Conservation (phyloP, 352 stramenopile species). For the Phytophthora sojae region DNA sequence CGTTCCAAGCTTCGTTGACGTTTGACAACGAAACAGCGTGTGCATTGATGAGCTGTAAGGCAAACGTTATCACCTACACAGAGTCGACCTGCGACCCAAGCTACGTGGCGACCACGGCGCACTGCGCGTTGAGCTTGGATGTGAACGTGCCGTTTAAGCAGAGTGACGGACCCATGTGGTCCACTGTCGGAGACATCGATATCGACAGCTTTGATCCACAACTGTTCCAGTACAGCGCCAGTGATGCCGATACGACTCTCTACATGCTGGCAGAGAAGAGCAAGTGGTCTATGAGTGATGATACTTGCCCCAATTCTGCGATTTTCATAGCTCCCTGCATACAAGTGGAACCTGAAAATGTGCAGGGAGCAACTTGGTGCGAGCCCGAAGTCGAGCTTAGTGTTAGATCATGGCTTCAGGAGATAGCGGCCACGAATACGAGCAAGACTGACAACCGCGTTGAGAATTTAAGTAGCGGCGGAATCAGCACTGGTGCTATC, state of each 20-base stretch:
- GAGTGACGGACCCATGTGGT: conserved; percentile 17
- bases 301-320: conserved; percentile 19
- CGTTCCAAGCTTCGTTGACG: conserved; percentile 27
- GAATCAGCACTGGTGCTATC: too few relatives aligned
- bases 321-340: conserved; percentile 30
- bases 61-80: conserved; percentile 14
- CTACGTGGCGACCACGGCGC: conserved; percentile 9
- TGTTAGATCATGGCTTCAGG: background rate
- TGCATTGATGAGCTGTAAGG: conserved; percentile 25
- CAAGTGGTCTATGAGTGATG: conserved; percentile 9
- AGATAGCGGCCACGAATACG: too few relatives aligned
- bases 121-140: conserved; percentile 26
- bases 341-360: background rate
- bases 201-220: conserved; percentile 29
- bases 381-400: conserved; percentile 20
- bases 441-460: too few relatives aligned
- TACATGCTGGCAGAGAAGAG: conserved; percentile 26
- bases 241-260: conserved; percentile 10
- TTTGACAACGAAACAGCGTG: conserved; percentile 18
- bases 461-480: too few relatives aligned
- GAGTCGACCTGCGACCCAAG: conserved; percentile 18
- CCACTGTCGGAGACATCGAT: conserved; percentile 24
- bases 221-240: conserved; percentile 16
- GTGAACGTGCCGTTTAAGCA: background rate
- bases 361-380: conserved; percentile 25